These are phyloP conservation scores for Metschnikowia baotianmanensis DNA, from an alignment of 805 yeast species.

Conservation along the genomic window DNA sequence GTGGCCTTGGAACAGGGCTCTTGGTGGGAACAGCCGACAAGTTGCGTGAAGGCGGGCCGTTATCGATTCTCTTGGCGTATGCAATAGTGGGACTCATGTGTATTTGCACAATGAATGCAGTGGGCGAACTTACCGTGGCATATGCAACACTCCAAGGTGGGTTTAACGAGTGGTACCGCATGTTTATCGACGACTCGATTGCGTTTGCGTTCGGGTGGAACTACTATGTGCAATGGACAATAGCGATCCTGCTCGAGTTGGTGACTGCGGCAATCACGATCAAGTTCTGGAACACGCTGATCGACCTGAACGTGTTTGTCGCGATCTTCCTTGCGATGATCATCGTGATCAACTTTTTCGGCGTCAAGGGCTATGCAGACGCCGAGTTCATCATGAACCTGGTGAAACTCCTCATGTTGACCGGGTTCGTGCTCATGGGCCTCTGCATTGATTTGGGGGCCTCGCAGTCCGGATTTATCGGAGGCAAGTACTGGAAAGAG, in stretches of 20 bases:
- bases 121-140: slow-evolving; percentile 55
- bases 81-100: slow-evolving; percentile 27
- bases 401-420: slow-evolving; percentile 35
- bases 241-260: slow-evolving; percentile 20
- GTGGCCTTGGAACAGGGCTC: slow-evolving; percentile 43
- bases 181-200: slow-evolving; percentile 35
- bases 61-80: slow-evolving; percentile 23
- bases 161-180: slow-evolving; percentile 26
- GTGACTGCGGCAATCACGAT: slow-evolving; percentile 45
- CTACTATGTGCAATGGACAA: slow-evolving; percentile 31
- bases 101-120: slow-evolving; percentile 36
- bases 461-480: slow-evolving; percentile 30
- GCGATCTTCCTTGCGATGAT: slow-evolving; percentile 49
- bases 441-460: slow-evolving; percentile 39
- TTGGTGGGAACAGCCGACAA: slow-evolving; percentile 38
- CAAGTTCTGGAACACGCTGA: slow-evolving; percentile 49
- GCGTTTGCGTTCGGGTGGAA: slow-evolving; percentile 41
- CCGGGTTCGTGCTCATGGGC: slow-evolving; percentile 43
- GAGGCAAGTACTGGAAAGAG: slow-evolving; percentile 41
- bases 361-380: slow-evolving; percentile 47
- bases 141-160: slow-evolving; percentile 49
- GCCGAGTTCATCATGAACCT: slow-evolving; percentile 41
- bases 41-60: slow-evolving; percentile 27
- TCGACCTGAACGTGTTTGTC: slow-evolving; percentile 58
- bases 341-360: slow-evolving; percentile 43